These are phyloP conservation scores for Pinus taeda DNA, from an alignment of 75 land plant species.

Conservation along the genomic window DNA sequence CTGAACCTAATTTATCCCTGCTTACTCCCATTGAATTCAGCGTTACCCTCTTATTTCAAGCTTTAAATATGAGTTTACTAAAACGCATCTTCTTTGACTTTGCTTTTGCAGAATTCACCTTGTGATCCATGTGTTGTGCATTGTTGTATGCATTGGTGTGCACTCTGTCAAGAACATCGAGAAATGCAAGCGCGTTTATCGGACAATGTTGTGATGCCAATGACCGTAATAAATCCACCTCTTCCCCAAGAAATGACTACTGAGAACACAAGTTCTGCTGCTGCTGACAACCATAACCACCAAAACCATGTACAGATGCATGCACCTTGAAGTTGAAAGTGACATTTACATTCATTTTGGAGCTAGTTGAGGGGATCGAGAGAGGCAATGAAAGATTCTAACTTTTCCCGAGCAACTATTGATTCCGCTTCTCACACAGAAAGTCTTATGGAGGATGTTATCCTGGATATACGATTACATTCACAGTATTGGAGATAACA, in stretches of 20 bases:
- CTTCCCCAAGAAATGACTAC: slow-evolving; percentile 66
- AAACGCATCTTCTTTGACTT: background rate
- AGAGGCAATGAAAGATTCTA: too few relatives aligned
- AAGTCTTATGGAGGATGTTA: too few relatives aligned
- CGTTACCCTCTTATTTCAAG: background rate
- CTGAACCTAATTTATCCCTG: background rate
- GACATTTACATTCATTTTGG: too few relatives aligned
- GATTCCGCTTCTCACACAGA: too few relatives aligned
- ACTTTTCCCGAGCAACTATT: too few relatives aligned
- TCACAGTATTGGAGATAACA: too few relatives aligned
- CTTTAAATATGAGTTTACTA: background rate
- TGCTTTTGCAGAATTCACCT: slow-evolving; percentile 71
- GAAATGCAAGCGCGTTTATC: slow-evolving; percentile 86
- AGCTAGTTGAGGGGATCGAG: too few relatives aligned
- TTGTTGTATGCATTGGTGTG: slow-evolving; percentile 98
- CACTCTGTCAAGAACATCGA: slow-evolving; percentile 89
- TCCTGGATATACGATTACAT: too few relatives aligned
- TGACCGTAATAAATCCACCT: slow-evolving; percentile 73
- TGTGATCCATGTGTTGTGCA: slow-evolving; percentile 95
- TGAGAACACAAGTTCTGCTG: slow-evolving; percentile 16
- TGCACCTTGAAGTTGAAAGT: background rate
- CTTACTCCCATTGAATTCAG: slow-evolving; percentile 1
- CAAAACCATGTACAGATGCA: slow-evolving; percentile 9
- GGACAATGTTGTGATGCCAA: slow-evolving; percentile 44
- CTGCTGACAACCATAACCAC: slow-evolving; percentile 15